Percentiles rank a stretch among this genome's conserved stretches.
Conservation (phyloP, 2,329 filamentous ascomycete genomes). For the Aureobasidium sp. region DNA sequence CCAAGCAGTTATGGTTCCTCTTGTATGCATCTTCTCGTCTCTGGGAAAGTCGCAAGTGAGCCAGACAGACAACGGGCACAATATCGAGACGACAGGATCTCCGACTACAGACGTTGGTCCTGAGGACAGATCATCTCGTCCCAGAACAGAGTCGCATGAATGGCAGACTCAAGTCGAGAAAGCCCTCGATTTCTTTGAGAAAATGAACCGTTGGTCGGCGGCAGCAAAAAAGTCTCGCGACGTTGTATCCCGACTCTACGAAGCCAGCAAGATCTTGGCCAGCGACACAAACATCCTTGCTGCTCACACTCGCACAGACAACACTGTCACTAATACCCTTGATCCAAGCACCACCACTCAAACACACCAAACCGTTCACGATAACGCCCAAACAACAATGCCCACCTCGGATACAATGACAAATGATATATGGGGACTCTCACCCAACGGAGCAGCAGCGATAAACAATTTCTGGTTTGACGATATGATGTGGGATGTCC, state of each 20-base stretch:
- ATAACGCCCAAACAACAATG: neutral
- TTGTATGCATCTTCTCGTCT: conserved; percentile 59
- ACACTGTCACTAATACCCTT: neutral
- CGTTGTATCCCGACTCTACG: conserved; percentile 36
- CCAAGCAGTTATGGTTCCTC: conserved; percentile 71
- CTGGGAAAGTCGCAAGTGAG: conserved; percentile 18
- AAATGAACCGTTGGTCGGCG: conserved; percentile 38
- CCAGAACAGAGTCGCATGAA: conserved; percentile 22
- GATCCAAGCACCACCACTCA: neutral
- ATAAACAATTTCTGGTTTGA: conserved; percentile 22
- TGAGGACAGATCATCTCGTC: neutral
- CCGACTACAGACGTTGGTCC: too few relatives aligned
- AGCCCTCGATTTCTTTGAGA: conserved; percentile 37
- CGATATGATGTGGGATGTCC: conserved; percentile 22
- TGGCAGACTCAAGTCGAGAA: conserved; percentile 37
- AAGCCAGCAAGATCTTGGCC: conserved; percentile 29
- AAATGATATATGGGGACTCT: conserved; percentile 17
- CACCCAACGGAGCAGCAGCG: conserved; percentile 19
- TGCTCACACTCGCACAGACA: neutral
- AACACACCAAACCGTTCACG: too few relatives aligned
- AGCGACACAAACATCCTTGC: conserved; percentile 15
- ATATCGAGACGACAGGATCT: too few relatives aligned
- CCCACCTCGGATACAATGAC: neutral
- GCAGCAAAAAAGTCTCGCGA: conserved; percentile 39
- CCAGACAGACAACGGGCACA: too few relatives aligned